A percentile compares a stretch with the other conserved stretches of the same genome.
Conservation (phyloP, 108 stramenopile genomes). For the Fragilaria radians region DNA sequence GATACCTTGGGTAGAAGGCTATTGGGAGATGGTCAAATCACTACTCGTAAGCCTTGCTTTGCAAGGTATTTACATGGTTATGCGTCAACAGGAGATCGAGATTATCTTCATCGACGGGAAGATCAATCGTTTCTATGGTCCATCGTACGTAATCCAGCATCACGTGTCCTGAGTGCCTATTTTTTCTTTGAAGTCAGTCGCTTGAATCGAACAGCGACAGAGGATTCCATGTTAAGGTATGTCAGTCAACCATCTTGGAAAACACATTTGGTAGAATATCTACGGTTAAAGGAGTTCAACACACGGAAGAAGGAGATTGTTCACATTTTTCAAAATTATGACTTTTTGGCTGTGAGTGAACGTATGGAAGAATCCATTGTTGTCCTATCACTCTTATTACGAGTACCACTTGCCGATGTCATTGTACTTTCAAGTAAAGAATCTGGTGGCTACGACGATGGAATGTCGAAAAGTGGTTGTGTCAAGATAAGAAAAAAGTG, state of each 20-base stretch:
- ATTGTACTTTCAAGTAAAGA: background rate
- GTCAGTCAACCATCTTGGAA: background rate
- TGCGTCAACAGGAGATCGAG: background rate
- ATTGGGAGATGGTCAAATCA: too few relatives aligned
- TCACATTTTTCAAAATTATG: constrained; percentile 16
- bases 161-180: constrained; percentile 19
- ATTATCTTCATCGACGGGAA: background rate
- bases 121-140: constrained; percentile 13
- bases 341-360: constrained; percentile 17
- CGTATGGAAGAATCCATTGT: constrained; percentile 18
- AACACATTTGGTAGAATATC: background rate
- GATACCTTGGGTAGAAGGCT: constrained; percentile 3
- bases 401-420: background rate
- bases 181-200: constrained; percentile 16
- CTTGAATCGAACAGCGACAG: background rate
- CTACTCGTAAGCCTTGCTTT: background rate
- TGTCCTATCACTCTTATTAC: constrained; percentile 4
- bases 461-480: background rate
- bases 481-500: background rate
- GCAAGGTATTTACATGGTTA: background rate
- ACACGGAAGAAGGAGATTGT: background rate
- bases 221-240: background rate
- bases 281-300: background rate
- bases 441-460: constrained; percentile 2
- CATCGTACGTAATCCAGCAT: constrained; percentile 16